phyloP scores from a whole-genome alignment of 2,329 filamentous ascomycete genomes.

The Stachybotrys elegans region DNA sequence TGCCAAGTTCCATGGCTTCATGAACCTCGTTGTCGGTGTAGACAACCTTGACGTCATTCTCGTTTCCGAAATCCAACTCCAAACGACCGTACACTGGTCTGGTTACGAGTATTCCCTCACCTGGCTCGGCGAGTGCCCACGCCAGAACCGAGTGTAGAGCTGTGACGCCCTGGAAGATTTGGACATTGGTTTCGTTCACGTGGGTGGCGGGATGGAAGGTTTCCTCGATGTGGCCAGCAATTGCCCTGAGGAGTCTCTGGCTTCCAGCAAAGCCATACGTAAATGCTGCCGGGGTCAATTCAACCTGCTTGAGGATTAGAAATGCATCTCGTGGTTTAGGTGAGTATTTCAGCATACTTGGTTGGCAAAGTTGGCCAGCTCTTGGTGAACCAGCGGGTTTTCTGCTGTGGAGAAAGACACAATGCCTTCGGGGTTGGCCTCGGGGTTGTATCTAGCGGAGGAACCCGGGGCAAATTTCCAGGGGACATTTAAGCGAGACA shows the following conservation, averaged over 20 bases:
- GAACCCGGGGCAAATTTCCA: neutral
- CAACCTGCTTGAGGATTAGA: neutral
- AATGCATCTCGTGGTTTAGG: neutral
- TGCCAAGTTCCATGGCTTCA: neutral
- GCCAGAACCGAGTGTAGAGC: neutral
- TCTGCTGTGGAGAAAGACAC: neutral
- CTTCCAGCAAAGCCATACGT: neutral
- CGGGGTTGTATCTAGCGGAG: neutral
- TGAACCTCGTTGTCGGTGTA: neutral
- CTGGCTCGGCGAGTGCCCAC: neutral
- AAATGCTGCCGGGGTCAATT: neutral
- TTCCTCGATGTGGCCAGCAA: neutral
- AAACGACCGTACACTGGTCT: neutral
- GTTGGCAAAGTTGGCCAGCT: neutral
- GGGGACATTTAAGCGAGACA: neutral
- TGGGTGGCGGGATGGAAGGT: neutral
- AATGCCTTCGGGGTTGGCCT: neutral
- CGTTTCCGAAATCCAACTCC: neutral
- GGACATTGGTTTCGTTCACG: neutral
- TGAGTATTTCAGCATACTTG: neutral
- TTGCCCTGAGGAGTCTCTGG: neutral
- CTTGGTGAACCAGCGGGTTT: neutral
- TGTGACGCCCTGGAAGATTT: neutral
- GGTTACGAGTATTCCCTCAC: neutral
- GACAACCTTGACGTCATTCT: neutral